phyloP scores from a whole-genome alignment of 1,139 yeast genomes.

The Debaryomyces singareniensis region DNA sequence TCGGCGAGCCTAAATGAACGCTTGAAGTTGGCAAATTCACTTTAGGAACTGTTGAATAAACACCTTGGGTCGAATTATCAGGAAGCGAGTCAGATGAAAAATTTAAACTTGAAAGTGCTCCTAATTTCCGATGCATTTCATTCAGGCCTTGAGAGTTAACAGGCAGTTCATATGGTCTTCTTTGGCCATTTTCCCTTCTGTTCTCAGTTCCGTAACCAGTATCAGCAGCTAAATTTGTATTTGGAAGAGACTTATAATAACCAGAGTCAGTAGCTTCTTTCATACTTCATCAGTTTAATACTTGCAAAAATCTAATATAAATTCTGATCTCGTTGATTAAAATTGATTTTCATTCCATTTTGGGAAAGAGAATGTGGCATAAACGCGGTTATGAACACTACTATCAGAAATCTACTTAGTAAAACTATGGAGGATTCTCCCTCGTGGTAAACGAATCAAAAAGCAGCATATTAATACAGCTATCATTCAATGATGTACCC shows the following conservation, averaged over 20 bases:
- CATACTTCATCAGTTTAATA: too few relatives aligned
- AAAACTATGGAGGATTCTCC: conserved; percentile 54
- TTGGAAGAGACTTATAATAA: too few relatives aligned
- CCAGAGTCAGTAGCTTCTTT: too few relatives aligned
- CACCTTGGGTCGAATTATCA: not conserved
- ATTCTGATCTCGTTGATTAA: too few relatives aligned
- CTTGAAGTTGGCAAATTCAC: conserved; percentile 1
- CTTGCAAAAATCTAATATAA: too few relatives aligned
- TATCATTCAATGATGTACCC: conserved; percentile 54
- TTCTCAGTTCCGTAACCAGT: too few relatives aligned
- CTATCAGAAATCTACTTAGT: not conserved
- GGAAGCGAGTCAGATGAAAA: conserved; percentile 34
- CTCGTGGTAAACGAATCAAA: conserved; percentile 70
- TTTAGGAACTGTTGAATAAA: conserved; percentile 2
- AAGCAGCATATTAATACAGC: conserved; percentile 62
- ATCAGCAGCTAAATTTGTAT: too few relatives aligned
- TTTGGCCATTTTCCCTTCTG: too few relatives aligned
- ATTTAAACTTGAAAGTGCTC: conserved; percentile 31
- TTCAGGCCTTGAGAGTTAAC: too few relatives aligned
- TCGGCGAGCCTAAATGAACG: not conserved
- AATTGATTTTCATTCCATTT: too few relatives aligned
- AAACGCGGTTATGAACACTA: conserved; percentile 1
- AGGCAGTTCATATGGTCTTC: too few relatives aligned
- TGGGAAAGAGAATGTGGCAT: not conserved
- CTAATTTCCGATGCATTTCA: too few relatives aligned